Evolutionary conservation across 148 eudicot species (phyloP).

Genomic region (Chenopodium suecicum): DNA sequence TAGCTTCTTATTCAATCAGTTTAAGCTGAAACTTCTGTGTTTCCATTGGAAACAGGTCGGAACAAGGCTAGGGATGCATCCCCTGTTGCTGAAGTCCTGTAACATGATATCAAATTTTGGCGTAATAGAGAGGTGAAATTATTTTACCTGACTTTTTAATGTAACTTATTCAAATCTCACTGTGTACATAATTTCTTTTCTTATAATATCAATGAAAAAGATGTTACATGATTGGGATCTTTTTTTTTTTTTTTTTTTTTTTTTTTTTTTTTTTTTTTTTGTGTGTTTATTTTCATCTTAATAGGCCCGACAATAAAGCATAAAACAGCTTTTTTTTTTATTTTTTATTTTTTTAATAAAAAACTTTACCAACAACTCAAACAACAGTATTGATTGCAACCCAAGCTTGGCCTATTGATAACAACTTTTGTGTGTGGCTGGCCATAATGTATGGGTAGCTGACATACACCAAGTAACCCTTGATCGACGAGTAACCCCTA

Average conservation of each 20-base stretch:
- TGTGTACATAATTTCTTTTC: neutral
- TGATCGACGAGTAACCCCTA: too few relatives aligned
- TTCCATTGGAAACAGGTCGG: constrained; percentile 9
- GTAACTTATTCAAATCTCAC: neutral
- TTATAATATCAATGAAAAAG: neutral
- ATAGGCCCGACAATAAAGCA: neutral
- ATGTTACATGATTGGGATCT: neutral
- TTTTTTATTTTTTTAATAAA: too few relatives aligned
- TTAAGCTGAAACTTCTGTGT: neutral
- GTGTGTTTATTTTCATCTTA: too few relatives aligned
- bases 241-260: too few relatives aligned
- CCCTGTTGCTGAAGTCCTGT: constrained; percentile 13
- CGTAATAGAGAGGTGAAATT: neutral
- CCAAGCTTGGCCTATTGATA: too few relatives aligned
- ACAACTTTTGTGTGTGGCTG: too few relatives aligned
- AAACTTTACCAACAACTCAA: too few relatives aligned
- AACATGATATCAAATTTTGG: neutral
- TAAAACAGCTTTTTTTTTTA: neutral
- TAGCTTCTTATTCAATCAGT: neutral
- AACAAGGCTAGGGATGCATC: constrained; percentile 14
- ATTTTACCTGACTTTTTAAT: neutral
- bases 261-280: too few relatives aligned
- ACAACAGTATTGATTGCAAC: too few relatives aligned
- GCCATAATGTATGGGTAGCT: too few relatives aligned
- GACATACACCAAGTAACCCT: too few relatives aligned